Percentiles rank a stretch among this genome's conserved stretches.
phyloP scores from a whole-genome alignment of 768 basidiomycete genomes.

The Pleurotus pulmonarius region DNA sequence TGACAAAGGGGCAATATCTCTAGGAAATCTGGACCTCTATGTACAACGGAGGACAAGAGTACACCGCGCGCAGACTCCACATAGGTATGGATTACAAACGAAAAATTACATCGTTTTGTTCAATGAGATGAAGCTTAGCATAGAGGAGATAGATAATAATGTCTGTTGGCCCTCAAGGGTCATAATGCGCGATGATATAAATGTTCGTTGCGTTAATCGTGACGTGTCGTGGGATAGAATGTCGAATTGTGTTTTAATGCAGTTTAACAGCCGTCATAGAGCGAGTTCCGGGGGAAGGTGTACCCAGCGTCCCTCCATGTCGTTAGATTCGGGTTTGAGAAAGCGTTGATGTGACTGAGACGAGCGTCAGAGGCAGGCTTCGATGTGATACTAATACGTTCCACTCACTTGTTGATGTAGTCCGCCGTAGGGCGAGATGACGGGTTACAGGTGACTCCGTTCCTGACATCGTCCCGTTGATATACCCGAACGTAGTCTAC shows the following conservation, averaged over 20 bases:
- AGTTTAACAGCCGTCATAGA: slow-evolving; percentile 38
- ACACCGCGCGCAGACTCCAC: too few relatives aligned
- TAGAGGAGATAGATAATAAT: slow-evolving; percentile 2
- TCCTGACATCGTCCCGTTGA: slow-evolving; percentile 68
- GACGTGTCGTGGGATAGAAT: not conserved
- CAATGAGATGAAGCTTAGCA: not conserved
- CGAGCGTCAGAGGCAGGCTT: not conserved
- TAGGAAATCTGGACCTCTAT: too few relatives aligned
- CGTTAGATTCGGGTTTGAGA: slow-evolving; percentile 79
- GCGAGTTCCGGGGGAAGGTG: slow-evolving; percentile 66
- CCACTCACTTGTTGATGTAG: slow-evolving; percentile 66
- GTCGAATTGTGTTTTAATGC: not conserved
- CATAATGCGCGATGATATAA: not conserved
- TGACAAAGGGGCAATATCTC: too few relatives aligned
- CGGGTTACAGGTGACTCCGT: slow-evolving; percentile 80
- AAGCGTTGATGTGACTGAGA: slow-evolving; percentile 46
- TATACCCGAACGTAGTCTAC: slow-evolving; percentile 91
- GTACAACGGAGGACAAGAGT: too few relatives aligned
- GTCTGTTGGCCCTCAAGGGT: slow-evolving; percentile 1
- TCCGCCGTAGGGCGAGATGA: slow-evolving; percentile 68
- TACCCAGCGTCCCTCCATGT: slow-evolving; percentile 81
- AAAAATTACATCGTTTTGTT: not conserved
- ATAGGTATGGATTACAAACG: slow-evolving; percentile 4
- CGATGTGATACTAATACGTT: not conserved
- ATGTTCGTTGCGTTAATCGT: slow-evolving; percentile 2